phyloP scores from a whole-genome alignment of 2,329 filamentous ascomycete species.

The Iodosphaeria phyllophila region DNA sequence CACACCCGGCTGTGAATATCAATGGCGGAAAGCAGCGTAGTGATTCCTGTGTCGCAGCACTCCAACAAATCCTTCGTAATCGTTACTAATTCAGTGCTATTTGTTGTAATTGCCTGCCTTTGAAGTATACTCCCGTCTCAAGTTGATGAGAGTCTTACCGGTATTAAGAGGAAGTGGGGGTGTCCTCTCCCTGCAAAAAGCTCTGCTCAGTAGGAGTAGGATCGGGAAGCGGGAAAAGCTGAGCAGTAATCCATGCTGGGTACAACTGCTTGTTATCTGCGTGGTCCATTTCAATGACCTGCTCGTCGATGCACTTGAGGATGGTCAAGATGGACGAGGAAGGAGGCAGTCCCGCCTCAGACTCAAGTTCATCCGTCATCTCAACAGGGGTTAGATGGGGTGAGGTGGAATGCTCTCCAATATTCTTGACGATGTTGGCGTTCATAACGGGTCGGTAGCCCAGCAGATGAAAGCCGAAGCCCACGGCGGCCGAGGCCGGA shows the following conservation, averaged over 20 bases:
- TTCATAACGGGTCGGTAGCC: constrained; percentile 23
- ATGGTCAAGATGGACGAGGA: constrained; percentile 1
- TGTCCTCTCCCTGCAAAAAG: too few relatives aligned
- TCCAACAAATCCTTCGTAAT: too few relatives aligned
- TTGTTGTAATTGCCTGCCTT: too few relatives aligned
- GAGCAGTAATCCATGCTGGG: constrained; percentile 2
- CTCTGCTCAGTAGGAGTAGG: constrained; percentile 6
- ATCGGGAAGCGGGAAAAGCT: not conserved
- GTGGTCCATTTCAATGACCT: constrained; percentile 1
- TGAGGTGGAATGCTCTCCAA: constrained; percentile 17
- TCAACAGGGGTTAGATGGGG: not conserved
- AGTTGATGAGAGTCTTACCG: too few relatives aligned
- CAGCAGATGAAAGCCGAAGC: constrained; percentile 30
- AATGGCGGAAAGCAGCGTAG: too few relatives aligned
- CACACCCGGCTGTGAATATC: too few relatives aligned
- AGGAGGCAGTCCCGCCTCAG: constrained; percentile 2
- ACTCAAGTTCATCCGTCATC: constrained; percentile 3
- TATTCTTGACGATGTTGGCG: constrained; percentile 17
- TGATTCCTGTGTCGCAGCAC: too few relatives aligned
- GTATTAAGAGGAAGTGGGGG: too few relatives aligned
- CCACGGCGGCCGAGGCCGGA: constrained; percentile 26
- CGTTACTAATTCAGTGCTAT: too few relatives aligned
- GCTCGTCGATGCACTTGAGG: constrained; percentile 3
- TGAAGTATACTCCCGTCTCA: too few relatives aligned
- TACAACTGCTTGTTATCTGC: constrained; percentile 2